Percentiles rank a stretch among this genome's conserved stretches.
These are phyloP conservation scores for Lomentospora prolificans DNA, from an alignment of 2,329 filamentous ascomycete genomes.

Conservation along the genomic window DNA sequence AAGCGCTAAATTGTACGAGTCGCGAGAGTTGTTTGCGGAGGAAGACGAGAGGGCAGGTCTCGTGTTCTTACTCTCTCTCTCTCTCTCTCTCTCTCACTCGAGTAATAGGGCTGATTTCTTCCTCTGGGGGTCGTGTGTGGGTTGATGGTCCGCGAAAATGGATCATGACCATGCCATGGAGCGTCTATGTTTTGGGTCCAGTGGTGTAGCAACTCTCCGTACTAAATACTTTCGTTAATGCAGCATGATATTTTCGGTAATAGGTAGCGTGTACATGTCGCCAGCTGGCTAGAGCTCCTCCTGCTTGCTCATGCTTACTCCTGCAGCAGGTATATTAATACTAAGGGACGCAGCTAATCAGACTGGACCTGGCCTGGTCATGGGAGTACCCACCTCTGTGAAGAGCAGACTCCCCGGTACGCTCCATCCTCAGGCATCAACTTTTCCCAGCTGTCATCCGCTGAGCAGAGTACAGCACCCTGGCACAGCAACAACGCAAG, in stretches of 20 bases:
- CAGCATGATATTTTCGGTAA: background rate
- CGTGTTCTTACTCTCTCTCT: background rate
- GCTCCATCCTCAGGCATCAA: too few species aligned
- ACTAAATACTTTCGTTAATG: background rate
- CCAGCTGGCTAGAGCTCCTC: background rate
- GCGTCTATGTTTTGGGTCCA: background rate
- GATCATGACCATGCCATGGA: background rate
- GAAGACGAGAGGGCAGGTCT: background rate
- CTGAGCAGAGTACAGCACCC: background rate
- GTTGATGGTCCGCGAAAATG: constrained; percentile 3
- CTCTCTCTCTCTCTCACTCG: too few species aligned
- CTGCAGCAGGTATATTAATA: background rate
- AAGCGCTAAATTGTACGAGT: too few species aligned
- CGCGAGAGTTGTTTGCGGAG: background rate
- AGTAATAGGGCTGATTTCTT: background rate
- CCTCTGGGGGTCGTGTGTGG: background rate
- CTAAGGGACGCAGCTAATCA: too few species aligned
- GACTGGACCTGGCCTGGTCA: too few species aligned
- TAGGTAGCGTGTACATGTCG: background rate
- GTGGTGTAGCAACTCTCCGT: background rate
- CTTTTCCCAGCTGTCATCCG: background rate
- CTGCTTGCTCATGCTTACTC: background rate
- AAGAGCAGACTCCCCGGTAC: too few species aligned
- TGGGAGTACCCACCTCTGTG: too few species aligned
- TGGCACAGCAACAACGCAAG: background rate